A percentile compares a stretch with the other conserved stretches of the same genome.
Evolutionary conservation across 139 green algal genomes (phyloP).

Genomic region (Chlamydomonas asymmetrica): DNA sequence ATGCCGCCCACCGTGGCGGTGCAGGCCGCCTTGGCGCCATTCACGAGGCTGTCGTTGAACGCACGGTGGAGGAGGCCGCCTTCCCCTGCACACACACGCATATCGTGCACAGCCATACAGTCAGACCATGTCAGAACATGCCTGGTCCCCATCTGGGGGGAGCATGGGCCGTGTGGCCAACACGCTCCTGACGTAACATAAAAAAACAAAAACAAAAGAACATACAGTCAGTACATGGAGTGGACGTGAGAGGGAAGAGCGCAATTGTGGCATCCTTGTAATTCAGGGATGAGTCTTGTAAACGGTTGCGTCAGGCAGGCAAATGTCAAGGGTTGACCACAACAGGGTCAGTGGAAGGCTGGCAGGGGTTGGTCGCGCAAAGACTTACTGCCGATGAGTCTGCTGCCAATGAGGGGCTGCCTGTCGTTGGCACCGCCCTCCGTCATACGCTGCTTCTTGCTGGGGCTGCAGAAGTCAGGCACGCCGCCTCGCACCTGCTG

Average conservation of each 20-base stretch:
- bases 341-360: not conserved
- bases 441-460: conserved; percentile 4
- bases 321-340: not conserved
- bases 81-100: no score
- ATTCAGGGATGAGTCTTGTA: not conserved
- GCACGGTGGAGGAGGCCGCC: no score
- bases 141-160: not conserved
- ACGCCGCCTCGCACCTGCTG: no score
- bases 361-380: no score
- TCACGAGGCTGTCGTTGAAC: not conserved
- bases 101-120: not conserved
- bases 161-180: not conserved
- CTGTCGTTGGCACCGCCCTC: not conserved
- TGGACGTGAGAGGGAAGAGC: no score
- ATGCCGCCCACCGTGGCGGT: not conserved
- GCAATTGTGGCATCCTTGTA: no score
- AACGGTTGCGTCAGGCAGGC: not conserved
- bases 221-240: not conserved
- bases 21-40: not conserved
- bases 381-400: not conserved
- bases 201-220: not conserved
- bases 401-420: not conserved
- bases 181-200: not conserved
- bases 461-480: conserved; percentile 22
- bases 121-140: not conserved